Base-by-base conservation (phyloP, 768 basidiomycete genomes). In the Neoboletus subvelutipes region DNA sequence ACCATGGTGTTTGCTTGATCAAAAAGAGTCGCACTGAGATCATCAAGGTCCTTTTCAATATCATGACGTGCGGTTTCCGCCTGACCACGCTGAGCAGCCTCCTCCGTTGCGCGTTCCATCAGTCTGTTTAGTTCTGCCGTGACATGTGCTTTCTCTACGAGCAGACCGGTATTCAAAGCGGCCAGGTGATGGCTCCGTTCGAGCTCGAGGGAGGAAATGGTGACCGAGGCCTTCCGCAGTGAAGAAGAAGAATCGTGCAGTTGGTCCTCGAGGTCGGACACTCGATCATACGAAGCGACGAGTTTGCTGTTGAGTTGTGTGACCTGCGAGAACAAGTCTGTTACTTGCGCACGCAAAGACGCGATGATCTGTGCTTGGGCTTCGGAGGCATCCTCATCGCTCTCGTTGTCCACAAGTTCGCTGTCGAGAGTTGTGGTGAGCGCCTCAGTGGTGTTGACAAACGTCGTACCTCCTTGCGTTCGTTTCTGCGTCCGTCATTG, bases 1-100 rank as follows among this genome's bases (percentile, higher is more conserved):
- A 98, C 96, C 97, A 99, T 99, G 7, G 82, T 87, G 70, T 99
- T 98, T 7, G 96, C 96, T 73, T 97, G 89, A 50, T 84, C 82
- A 67, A 99, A 99, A 18, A 99, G 77, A 47, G 77, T 83, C 17
- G 94, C 93, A 59, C 94, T 94, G 58, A 99, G 85, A 71, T 96
- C 92, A 68, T 97, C 94, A 50, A 99, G 77, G 59, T 99, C 96
- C 75, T 88, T 85, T 77, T 99, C 96, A 50, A 99, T 96, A 60
- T 84, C 85, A 1, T 70, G 76, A 34, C 87, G 83, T 5, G 92
- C 94, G 49, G 78, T 84, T 72, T 96, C 95, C 1, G 95, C 95
- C 71, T 92, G 87, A 13, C 94, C 94, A 15, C 96, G 83, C 62
- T 88, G 84, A 1, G 92, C 86, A 15, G 95, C 94, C 75, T 97